These are phyloP conservation scores for Gardenia jasminoides DNA, from an alignment of 257 asterid genomes.

Conservation along the genomic window DNA sequence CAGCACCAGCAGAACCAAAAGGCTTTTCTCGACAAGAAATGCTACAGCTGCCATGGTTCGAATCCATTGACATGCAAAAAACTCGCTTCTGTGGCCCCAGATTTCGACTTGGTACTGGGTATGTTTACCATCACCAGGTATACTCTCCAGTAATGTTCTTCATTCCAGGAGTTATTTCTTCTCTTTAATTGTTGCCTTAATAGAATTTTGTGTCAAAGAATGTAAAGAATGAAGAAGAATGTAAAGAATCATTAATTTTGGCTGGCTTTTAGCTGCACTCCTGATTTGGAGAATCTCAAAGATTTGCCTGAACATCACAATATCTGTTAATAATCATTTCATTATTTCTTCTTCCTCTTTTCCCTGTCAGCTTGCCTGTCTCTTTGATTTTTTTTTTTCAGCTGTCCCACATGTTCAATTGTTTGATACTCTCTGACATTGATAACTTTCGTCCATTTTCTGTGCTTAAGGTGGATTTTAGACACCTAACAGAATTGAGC, in stretches of 20 bases:
- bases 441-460: too few species aligned
- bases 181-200: neutral
- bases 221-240: neutral
- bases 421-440: too few species aligned
- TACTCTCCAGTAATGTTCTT: neutral
- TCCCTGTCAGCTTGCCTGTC: too few species aligned
- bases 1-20: constrained; percentile 68
- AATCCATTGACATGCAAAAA: constrained; percentile 57
- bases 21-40: constrained; percentile 48
- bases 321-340: too few species aligned
- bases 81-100: constrained; percentile 68
- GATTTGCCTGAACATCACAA: too few species aligned
- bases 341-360: too few species aligned
- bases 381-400: too few species aligned
- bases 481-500: constrained; percentile 71
- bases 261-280: too few species aligned
- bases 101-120: constrained; percentile 87
- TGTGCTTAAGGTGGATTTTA: constrained; percentile 68
- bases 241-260: too few species aligned
- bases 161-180: neutral
- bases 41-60: constrained; percentile 57
- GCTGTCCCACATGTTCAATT: too few species aligned
- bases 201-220: neutral
- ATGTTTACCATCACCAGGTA: constrained; percentile 91
- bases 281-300: too few species aligned